These are phyloP conservation scores for Blastobotrys robertii DNA, from an alignment of 805 yeast genomes.

Conservation along the genomic window DNA sequence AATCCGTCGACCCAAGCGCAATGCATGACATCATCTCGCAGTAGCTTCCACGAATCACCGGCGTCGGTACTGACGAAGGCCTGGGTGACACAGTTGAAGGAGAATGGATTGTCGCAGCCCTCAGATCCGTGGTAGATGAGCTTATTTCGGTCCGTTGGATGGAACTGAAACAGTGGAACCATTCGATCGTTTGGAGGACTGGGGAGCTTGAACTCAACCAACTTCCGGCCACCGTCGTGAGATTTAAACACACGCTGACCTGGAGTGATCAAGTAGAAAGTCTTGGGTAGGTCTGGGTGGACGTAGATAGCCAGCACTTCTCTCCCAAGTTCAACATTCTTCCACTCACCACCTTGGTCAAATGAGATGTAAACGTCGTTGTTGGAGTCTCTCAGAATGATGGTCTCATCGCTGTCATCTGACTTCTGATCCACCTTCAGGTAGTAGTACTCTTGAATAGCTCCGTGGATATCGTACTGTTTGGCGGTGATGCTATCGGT, in stretches of 20 bases:
- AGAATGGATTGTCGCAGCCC: constrained; percentile 41
- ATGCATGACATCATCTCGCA: constrained; percentile 42
- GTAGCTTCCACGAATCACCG: constrained; percentile 50
- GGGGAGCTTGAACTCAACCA: constrained; percentile 41
- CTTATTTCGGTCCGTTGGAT: constrained; percentile 42
- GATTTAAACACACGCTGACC: constrained; percentile 47
- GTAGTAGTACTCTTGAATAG: constrained; percentile 47
- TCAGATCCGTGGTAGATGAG: constrained; percentile 63
- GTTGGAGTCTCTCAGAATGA: constrained; percentile 48
- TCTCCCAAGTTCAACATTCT: constrained; percentile 27
- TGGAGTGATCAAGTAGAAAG: constrained; percentile 44
- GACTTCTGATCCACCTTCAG: constrained; percentile 39
- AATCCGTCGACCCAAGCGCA: constrained; percentile 67
- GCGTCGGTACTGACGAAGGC: constrained; percentile 58
- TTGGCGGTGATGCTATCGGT: constrained; percentile 34
- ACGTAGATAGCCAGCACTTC: constrained; percentile 45
- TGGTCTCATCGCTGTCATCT: constrained; percentile 44
- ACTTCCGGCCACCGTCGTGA: constrained; percentile 55
- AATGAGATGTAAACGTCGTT: constrained; percentile 54
- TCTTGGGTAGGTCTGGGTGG: constrained; percentile 51
- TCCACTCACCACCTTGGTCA: constrained; percentile 53
- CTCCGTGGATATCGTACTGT: constrained; percentile 40
- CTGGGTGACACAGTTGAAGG: constrained; percentile 41
- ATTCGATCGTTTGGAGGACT: constrained; percentile 32
- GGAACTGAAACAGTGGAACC: constrained; percentile 45